phyloP scores from a whole-genome alignment of 305 asterid species.

The Fraxinus velutina region DNA sequence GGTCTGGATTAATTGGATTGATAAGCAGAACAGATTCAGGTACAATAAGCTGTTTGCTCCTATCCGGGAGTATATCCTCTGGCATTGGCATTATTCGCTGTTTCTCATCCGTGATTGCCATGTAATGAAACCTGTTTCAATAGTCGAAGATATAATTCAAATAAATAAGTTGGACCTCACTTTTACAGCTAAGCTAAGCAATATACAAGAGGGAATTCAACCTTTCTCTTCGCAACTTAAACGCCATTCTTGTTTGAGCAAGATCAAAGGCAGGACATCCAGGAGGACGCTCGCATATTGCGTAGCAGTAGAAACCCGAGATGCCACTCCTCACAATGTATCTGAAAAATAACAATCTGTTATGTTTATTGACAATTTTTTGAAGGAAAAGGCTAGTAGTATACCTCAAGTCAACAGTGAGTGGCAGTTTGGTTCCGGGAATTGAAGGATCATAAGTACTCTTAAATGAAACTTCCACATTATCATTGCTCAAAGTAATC shows the following conservation, averaged over 20 bases:
- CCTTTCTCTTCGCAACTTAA: constrained; percentile 47
- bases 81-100: constrained; percentile 62
- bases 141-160: background rate
- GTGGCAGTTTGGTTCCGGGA: constrained; percentile 39
- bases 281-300: constrained; percentile 42
- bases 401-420: constrained; percentile 44
- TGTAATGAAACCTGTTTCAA: constrained; percentile 53
- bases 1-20: constrained; percentile 56
- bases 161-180: background rate
- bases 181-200: background rate
- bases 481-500: constrained; percentile 37
- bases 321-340: constrained; percentile 47
- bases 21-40: constrained; percentile 52
- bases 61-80: constrained; percentile 46
- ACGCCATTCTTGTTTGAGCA: constrained; percentile 48
- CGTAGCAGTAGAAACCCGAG: constrained; percentile 54
- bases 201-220: constrained; percentile 2
- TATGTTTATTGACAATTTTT: background rate
- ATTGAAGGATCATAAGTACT: constrained; percentile 39
- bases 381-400: background rate
- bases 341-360: constrained; percentile 20
- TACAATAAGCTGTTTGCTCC: constrained; percentile 50
- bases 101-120: constrained; percentile 53
- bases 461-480: constrained; percentile 47
- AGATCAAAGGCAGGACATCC: constrained; percentile 49